These are phyloP conservation scores for Dipodascus albidus DNA, from an alignment of 805 yeast species.

Conservation along the genomic window DNA sequence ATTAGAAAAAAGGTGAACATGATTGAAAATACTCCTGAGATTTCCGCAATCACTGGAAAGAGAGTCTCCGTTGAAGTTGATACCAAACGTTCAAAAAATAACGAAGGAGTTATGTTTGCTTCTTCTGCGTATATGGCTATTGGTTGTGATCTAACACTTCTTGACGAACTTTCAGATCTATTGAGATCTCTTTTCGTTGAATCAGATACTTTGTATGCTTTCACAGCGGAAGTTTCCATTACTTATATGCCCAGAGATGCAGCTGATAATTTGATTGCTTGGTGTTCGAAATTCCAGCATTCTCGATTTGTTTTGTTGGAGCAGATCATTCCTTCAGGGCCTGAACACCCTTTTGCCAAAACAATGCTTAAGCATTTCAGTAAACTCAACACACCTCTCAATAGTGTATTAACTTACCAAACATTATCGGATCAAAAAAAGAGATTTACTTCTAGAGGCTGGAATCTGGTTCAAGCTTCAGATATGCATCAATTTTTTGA, in stretches of 20 bases:
- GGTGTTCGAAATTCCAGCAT: conserved; percentile 35
- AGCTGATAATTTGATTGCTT: conserved; percentile 50
- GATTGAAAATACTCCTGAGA: conserved; percentile 38
- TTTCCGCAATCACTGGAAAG: conserved; percentile 35
- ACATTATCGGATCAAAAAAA: conserved; percentile 35
- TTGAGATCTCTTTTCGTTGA: conserved; percentile 12
- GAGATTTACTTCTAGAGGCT: conserved; percentile 41
- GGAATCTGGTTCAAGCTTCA: conserved; percentile 20
- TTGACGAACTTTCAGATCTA: conserved; percentile 26
- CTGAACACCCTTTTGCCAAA: conserved; percentile 53
- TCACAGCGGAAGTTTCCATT: conserved; percentile 72
- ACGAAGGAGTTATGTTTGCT: conserved; percentile 20
- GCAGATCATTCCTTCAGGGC: conserved; percentile 58
- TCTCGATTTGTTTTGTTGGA: conserved; percentile 59
- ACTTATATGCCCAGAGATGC: conserved; percentile 63
- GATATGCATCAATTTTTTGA: conserved; percentile 54
- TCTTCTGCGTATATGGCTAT: conserved; percentile 42
- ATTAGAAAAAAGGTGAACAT: conserved; percentile 42
- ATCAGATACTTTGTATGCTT: conserved; percentile 28
- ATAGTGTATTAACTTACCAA: conserved; percentile 50
- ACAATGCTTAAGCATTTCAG: conserved; percentile 66
- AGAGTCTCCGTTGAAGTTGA: conserved; percentile 4
- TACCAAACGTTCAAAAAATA: conserved; percentile 10
- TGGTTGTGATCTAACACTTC: conserved; percentile 53
- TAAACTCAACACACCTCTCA: conserved; percentile 55